Evolutionary conservation across 2,329 filamentous ascomycete genomes (phyloP).

Genomic region (Chalara sp.): DNA sequence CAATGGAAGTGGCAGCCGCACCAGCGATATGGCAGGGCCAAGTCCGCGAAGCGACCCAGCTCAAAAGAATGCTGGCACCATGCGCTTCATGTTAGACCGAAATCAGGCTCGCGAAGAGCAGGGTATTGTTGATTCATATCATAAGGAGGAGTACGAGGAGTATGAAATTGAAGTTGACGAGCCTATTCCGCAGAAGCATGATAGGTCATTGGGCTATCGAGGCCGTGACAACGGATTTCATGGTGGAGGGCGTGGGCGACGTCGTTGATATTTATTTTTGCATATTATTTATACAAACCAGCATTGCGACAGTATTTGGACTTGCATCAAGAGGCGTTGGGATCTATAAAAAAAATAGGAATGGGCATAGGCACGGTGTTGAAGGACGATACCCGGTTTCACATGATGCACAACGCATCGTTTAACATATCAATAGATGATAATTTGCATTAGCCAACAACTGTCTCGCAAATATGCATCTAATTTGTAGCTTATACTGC

Average conservation of each 20-base stretch:
- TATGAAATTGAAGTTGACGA: slow-evolving; percentile 74
- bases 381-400: no score
- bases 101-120: slow-evolving; percentile 68
- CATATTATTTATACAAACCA: no score
- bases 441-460: no score
- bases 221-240: neutral
- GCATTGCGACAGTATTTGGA: no score
- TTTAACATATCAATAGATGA: no score
- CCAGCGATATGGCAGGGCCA: slow-evolving; percentile 24
- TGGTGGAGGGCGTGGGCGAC: neutral
- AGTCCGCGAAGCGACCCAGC: slow-evolving; percentile 15
- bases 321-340: no score
- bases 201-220: neutral
- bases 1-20: slow-evolving; percentile 26
- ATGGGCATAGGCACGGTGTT: no score
- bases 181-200: slow-evolving; percentile 16
- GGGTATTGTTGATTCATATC: slow-evolving; percentile 59
- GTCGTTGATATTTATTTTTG: no score
- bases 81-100: slow-evolving; percentile 83
- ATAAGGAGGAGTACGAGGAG: slow-evolving; percentile 69
- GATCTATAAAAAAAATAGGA: no score
- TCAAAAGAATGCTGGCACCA: slow-evolving; percentile 55
- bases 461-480: no score
- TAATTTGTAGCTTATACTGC: no score
- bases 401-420: no score